Conservation (phyloP, 73 alveolate genomes). For the Paramecium sexaurelia region DNA sequence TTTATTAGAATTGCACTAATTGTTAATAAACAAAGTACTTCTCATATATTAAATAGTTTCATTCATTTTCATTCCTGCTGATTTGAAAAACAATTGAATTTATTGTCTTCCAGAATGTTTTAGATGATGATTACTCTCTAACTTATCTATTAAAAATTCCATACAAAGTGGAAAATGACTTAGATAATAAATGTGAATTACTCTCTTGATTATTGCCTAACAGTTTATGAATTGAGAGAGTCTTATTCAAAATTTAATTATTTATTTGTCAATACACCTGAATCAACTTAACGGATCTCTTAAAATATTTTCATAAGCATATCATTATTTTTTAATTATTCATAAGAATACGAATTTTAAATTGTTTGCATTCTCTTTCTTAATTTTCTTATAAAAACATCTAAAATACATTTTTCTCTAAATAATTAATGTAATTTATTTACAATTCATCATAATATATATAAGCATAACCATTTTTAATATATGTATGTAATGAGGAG, state of each 20-base stretch:
- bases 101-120: background rate
- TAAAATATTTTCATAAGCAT: background rate
- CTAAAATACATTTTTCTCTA: background rate
- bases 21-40: background rate
- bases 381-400: background rate
- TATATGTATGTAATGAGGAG: background rate
- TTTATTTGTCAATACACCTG: background rate
- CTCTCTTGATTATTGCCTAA: background rate
- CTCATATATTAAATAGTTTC: background rate
- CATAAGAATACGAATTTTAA: background rate
- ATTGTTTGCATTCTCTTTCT: background rate
- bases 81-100: background rate
- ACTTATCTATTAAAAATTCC: background rate
- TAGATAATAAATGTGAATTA: background rate
- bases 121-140: background rate
- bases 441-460: background rate
- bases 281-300: background rate
- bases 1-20: background rate
- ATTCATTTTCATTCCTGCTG: conserved; percentile 20
- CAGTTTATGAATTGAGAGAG: background rate
- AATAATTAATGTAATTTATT: background rate
- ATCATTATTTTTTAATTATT: background rate
- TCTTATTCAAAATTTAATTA: background rate
- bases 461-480: background rate
- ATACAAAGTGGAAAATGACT: conserved; percentile 22